Base-by-base conservation (phyloP, 768 basidiomycete genomes). In the Baorangia bicolor region DNA sequence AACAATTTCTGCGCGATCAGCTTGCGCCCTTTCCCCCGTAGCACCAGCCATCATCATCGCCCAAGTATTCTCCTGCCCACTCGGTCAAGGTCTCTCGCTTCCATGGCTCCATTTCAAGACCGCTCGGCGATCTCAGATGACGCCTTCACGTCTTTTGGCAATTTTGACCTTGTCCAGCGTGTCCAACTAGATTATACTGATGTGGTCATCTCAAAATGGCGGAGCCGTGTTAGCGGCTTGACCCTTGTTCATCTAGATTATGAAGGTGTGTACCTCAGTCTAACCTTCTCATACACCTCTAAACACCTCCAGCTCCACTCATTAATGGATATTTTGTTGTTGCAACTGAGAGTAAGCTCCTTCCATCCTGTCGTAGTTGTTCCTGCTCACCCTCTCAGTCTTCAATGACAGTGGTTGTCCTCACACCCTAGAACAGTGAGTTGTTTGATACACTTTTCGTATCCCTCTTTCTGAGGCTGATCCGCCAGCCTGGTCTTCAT, bases 351-450 rank as follows among this genome's bases (percentile, higher is more conserved):
- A 96, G 93, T 92, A 66, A 49, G 84, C 66, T 35, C 12, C 10
- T 43, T 41, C 5, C 5, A 11, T 38, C 13, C 8, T 20, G 21
- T 35, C 18, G 5, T 21, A 25, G 9, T 33, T 7, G 18, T 46
- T 23, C 1, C 13, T 11, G 12, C 49, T 62, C 52, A 64, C 38
- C 8, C 23, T 43, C 34, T 23, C 53, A 95, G 94, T 95, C 69
- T 96, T 97, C 73, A 80, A 96, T 73, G 95, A 97, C 68, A 89
- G 86, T 47, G 96, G 96, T 53, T 90, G 95, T 64, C 96, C 96
- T 4, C 96, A 98, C 72, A 98, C 96, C 1, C 76, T 98, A 37
- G 96, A 98, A 74, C 95, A 98, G 92, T 93, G 67, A 67, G 88
- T 76, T 34, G 31, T 33, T 34, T 34, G 35, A 35, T 31, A 23